phyloP scores from a whole-genome alignment of 1,139 yeast species.

The Blastobotrys arbuscula region DNA sequence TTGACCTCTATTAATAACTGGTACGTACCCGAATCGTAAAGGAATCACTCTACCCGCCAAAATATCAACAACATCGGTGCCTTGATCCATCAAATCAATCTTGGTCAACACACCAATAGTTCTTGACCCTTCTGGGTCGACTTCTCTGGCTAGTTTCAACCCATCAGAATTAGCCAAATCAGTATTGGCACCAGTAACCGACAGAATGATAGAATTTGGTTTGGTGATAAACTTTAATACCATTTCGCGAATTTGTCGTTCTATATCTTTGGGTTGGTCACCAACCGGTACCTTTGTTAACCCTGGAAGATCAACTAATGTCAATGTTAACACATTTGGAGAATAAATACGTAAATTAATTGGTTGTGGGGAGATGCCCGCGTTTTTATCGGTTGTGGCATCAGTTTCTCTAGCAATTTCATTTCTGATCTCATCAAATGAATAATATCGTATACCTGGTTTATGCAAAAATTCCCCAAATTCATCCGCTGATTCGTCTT shows the following conservation, averaged over 20 bases:
- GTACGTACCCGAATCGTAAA: conserved; percentile 91
- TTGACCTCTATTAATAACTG: conserved; percentile 97
- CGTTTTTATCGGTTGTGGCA: conserved; percentile 85
- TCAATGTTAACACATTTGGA: conserved; percentile 94
- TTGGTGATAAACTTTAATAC: conserved; percentile 86
- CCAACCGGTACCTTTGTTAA: conserved; percentile 98
- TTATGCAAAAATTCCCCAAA: conserved; percentile 98
- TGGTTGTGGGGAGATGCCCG: conserved; percentile 89
- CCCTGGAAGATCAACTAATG: conserved; percentile 98
- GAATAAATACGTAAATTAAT: conserved; percentile 91
- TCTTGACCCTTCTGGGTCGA: conserved; percentile 95
- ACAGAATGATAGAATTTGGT: conserved; percentile 91
- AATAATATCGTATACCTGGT: conserved; percentile 80
- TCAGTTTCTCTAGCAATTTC: conserved; percentile 95
- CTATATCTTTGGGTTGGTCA: conserved; percentile 97
- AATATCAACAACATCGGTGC: conserved; percentile 96
- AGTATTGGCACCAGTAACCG: conserved; percentile 95
- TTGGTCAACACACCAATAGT: conserved; percentile 97
- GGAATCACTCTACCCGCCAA: conserved; percentile 96
- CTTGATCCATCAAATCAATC: conserved; percentile 96
- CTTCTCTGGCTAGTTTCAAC: conserved; percentile 91
- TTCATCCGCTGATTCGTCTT: conserved; percentile 79
- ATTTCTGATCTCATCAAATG: conserved; percentile 83
- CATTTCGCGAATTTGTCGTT: conserved; percentile 92
- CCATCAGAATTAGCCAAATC: conserved; percentile 98